Conservation (phyloP, 192 early-diverging fungal genomes). For the Backusella circina region DNA sequence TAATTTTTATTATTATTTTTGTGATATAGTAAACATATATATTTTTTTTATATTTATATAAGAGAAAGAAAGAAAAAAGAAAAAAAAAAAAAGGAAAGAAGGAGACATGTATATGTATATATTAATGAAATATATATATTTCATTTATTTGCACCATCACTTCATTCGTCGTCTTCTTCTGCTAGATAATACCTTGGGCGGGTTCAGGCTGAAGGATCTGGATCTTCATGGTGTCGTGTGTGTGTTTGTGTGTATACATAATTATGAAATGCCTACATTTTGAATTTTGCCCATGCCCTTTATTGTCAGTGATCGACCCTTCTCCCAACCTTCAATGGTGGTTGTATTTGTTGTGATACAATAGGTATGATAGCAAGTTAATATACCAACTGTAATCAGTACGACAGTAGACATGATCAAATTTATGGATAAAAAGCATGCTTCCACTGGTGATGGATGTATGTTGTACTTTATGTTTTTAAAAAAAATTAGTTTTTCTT, state of each 20-base stretch:
- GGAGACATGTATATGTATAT: too few species aligned
- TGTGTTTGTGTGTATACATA: not conserved
- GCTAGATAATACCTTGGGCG: too few species aligned
- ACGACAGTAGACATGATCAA: slow-evolving; percentile 66
- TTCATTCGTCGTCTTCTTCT: too few species aligned
- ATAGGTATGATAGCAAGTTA: slow-evolving; percentile 70
- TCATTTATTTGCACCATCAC: too few species aligned
- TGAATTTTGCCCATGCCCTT: slow-evolving; percentile 57
- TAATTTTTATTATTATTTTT: too few species aligned
- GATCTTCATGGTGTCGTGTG: not conserved
- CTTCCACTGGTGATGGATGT: slow-evolving; percentile 35
- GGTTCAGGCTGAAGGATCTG: too few species aligned
- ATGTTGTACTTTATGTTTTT: slow-evolving; percentile 1
- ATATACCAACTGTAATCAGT: slow-evolving; percentile 63
- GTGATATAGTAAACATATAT: too few species aligned
- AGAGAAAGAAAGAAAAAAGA: too few species aligned
- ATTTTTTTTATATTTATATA: too few species aligned
- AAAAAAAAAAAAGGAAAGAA: too few species aligned
- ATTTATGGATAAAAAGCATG: slow-evolving; percentile 72
- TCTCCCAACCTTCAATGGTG: slow-evolving; percentile 84
- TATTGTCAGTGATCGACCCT: slow-evolving; percentile 61
- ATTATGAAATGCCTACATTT: slow-evolving; percentile 30
- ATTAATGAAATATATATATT: too few species aligned
- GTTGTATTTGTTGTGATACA: slow-evolving; percentile 68
- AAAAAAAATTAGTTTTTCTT: not conserved